Percentiles rank a stretch among this genome's conserved stretches.
Evolutionary conservation across 2,329 filamentous ascomycete species (phyloP).

Genomic region (Microsporum canis): DNA sequence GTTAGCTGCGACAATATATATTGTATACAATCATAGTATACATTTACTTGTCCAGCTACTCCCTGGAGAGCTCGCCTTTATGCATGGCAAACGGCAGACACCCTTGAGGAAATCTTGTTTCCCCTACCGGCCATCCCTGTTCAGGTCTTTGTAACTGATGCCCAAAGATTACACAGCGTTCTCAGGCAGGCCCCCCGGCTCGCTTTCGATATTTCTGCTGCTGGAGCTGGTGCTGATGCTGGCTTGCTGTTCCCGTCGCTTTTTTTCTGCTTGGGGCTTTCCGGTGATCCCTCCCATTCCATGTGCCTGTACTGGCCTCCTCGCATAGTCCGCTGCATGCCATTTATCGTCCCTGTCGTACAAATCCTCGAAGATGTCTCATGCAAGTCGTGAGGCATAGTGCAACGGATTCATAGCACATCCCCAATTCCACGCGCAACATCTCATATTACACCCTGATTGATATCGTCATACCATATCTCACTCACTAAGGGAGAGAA

Average conservation of each 20-base stretch:
- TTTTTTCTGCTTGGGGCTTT: background rate
- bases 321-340: conserved; percentile 1
- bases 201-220: background rate
- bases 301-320: background rate
- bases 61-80: background rate
- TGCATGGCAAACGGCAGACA: background rate
- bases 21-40: background rate
- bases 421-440: conserved; percentile 2
- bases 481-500: background rate
- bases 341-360: conserved; percentile 1
- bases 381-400: conserved; percentile 3
- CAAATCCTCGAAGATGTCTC: conserved; percentile 1
- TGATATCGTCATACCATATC: background rate
- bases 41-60: background rate
- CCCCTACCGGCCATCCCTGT: background rate
- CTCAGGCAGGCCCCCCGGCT: background rate
- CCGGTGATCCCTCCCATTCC: conserved; percentile 1
- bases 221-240: background rate
- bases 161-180: conserved; percentile 7
- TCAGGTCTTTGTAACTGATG: conserved; percentile 4
- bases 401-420: conserved; percentile 1
- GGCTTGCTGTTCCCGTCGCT: background rate
- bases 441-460: conserved; percentile 1
- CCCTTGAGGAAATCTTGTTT: background rate
- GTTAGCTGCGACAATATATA: background rate